Evolutionary conservation across 2,329 filamentous ascomycete genomes (phyloP), one percentile per base, ranked within the genome.

Genomic region (Epichloe festucae): DNA sequence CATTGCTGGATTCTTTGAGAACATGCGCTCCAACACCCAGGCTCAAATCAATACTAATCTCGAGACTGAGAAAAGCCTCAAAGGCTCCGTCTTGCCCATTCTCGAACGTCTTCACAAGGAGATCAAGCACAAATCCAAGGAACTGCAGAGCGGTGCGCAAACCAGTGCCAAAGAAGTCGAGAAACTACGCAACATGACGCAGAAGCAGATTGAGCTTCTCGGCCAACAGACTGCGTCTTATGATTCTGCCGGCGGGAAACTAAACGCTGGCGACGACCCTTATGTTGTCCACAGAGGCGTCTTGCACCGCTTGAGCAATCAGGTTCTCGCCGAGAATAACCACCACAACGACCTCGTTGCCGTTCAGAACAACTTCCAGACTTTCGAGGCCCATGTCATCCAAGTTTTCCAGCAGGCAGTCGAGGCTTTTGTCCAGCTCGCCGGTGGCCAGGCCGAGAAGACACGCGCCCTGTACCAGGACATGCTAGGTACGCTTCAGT

Each of bases 111-210:
- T 98, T 47, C 90, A 97, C 73, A 84, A 88, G 66, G 93, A 97
- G 67, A 93, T 98, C 75, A 98, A 97, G 78, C 83, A 86, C 72
- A 97, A 97, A 74, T 77, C 81, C 56, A 97, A 97, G 74, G 90
- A 96, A 70, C 78, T 98, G 48, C 77, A 79, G 43, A 77, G 82
- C 55, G 90, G 91, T 8, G 88, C 87, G 21, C 79, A 82, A 55
- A 95, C 94, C 74, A 80, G 84, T 15, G 82, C 87, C 58, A 98
- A 97, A 73, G 82, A 88, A 48, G 89, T 98, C 21, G 89, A 95
- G 55, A 96, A 95, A 73, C 83, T 88, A 8, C 86, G 91, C 54
- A 81, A 82, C 60, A 73, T 72, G 6, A 96, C 91, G 0, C 91
- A 98, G 73, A 96, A 95, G 73, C 89, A 96, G 59, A 95, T 98